Percentiles rank a stretch among this genome's conserved stretches.
These are phyloP conservation scores for Salix caprea DNA, from an alignment of 345 rosid genomes.

Conservation along the genomic window DNA sequence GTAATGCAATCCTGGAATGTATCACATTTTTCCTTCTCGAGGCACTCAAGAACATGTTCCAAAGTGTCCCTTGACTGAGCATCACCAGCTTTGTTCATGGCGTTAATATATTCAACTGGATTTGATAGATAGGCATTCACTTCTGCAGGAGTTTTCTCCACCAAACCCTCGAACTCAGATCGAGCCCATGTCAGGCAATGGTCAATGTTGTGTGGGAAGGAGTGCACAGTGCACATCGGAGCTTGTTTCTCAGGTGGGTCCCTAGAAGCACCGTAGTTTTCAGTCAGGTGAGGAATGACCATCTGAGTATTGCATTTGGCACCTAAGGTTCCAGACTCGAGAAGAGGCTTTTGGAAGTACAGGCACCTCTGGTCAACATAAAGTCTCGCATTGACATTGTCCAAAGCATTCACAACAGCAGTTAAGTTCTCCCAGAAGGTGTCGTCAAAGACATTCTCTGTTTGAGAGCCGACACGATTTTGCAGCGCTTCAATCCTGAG, in stretches of 20 bases:
- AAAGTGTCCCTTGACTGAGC: constrained; percentile 94
- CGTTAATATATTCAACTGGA: constrained; percentile 63
- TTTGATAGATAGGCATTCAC: constrained; percentile 84
- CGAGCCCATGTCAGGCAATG: constrained; percentile 99
- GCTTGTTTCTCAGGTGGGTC: constrained; percentile 99
- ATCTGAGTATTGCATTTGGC: constrained; percentile 97
- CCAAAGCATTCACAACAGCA: constrained; percentile 82
- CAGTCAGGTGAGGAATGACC: constrained; percentile 97
- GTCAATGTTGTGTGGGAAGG: constrained; percentile 98
- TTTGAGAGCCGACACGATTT: constrained; percentile 92
- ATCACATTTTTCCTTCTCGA: constrained; percentile 80
- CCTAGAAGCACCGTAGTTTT: constrained; percentile 97
- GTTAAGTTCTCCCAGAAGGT: constrained; percentile 86
- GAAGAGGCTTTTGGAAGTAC: constrained; percentile 98
- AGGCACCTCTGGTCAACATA: constrained; percentile 96
- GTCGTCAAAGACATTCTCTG: constrained; percentile 89
- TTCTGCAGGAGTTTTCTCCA: constrained; percentile 97
- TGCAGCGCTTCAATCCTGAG: constrained; percentile 85
- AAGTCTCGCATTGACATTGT: constrained; percentile 93
- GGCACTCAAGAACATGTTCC: constrained; percentile 85
- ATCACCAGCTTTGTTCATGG: constrained; percentile 80
- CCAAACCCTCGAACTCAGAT: constrained; percentile 96
- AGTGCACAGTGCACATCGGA: constrained; percentile 99
- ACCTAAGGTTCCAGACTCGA: constrained; percentile 98
- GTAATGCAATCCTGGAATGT: constrained; percentile 85